Conservation (phyloP, 148 eudicot genomes). For the Hydrangea macrophylla region DNA sequence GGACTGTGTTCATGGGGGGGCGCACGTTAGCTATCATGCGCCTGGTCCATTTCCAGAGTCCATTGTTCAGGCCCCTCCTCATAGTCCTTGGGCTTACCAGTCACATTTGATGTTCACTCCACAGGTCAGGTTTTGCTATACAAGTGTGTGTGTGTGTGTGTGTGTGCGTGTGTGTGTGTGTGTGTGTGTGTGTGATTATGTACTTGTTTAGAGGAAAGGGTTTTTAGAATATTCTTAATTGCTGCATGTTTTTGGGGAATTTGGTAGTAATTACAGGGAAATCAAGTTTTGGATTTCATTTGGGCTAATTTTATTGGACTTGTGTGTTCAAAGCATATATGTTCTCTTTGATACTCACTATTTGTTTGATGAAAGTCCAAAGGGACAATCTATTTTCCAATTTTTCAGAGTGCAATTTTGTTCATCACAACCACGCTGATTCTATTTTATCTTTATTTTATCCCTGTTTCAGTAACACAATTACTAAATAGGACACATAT, state of each 20-base stretch:
- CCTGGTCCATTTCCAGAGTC: slow-evolving; percentile 19
- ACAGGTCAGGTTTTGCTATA: slow-evolving; percentile 35
- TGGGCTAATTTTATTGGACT: neutral
- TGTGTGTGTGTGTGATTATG: too few species aligned
- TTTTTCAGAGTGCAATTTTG: too few species aligned
- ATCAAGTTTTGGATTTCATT: neutral
- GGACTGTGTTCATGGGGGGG: slow-evolving; percentile 22
- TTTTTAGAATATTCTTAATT: neutral
- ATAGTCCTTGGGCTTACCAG: slow-evolving; percentile 31
- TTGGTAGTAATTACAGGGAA: neutral
- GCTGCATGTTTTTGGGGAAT: neutral
- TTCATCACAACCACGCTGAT: too few species aligned
- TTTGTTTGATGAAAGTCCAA: neutral
- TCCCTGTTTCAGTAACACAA: too few species aligned
- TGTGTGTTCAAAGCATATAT: neutral
- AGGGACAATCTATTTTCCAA: too few species aligned
- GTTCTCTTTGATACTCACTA: slow-evolving; percentile 3
- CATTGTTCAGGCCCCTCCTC: slow-evolving; percentile 49
- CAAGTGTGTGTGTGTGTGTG: neutral
- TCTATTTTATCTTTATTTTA: too few species aligned
- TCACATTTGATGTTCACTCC: slow-evolving; percentile 47
- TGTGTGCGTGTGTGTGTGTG: neutral
- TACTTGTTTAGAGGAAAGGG: neutral
- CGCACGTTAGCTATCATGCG: slow-evolving; percentile 23
- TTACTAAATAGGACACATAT: too few species aligned